phyloP scores from a whole-genome alignment of 2,329 filamentous ascomycete species.

The Ramichloridium luteum region DNA sequence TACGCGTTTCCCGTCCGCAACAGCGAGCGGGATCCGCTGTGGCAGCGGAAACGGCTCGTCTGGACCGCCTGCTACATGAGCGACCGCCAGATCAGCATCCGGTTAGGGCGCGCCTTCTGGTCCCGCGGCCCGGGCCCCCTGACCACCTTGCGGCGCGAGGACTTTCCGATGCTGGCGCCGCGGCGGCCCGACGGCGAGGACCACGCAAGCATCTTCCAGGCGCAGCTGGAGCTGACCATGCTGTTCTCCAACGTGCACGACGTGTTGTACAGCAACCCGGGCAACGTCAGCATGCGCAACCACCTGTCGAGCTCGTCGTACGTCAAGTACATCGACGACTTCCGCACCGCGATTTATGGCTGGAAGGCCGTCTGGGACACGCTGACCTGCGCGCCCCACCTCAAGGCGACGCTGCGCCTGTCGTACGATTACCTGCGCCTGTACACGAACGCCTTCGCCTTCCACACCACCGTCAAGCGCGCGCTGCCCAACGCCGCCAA shows the following conservation, averaged over 20 bases:
- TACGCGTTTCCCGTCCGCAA: conserved; percentile 51
- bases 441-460: conserved; percentile 65
- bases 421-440: conserved; percentile 62
- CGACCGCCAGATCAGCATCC: conserved; percentile 56
- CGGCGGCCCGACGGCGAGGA: conserved; percentile 50
- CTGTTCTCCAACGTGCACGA: conserved; percentile 64
- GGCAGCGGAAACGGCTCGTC: conserved; percentile 52
- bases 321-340: conserved; percentile 65
- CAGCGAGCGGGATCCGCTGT: conserved; percentile 44
- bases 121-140: conserved; percentile 57
- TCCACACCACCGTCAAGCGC: conserved; percentile 52
- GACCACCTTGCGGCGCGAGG: conserved; percentile 50
- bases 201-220: conserved; percentile 56
- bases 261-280: conserved; percentile 58
- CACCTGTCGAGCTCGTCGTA: conserved; percentile 61
- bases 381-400: conserved; percentile 50
- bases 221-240: conserved; percentile 58
- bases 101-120: conserved; percentile 63
- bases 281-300: conserved; percentile 55
- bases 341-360: conserved; percentile 53
- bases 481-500: conserved; percentile 26
- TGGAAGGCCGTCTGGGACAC: conserved; percentile 62
- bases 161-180: conserved; percentile 55
- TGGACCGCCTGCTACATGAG: conserved; percentile 59
- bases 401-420: conserved; percentile 55